Base-by-base conservation (phyloP, 139 green algal species). In the Closterium sp. region DNA sequence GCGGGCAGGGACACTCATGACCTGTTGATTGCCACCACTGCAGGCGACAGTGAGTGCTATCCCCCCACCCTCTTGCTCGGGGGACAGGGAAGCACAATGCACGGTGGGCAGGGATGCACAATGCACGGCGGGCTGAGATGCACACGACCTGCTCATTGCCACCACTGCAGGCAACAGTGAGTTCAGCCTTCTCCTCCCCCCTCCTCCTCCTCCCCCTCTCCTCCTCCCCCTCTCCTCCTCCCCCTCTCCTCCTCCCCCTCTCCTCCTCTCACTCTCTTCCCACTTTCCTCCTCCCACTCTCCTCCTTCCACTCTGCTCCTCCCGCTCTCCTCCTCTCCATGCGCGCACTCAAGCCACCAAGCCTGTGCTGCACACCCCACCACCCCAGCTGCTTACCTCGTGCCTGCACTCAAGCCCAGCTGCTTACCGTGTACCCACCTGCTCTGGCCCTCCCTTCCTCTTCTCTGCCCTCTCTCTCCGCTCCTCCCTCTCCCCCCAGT, bases 121-220 rank as follows among this genome's bases (percentile, higher is more conserved):
- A 13, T 13, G 62, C 62, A 79, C 62, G 13, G 62, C 62, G 1
- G 17, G 17, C n/a, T 92, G n/a, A 1, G 91, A 94, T 11, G 92
- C 85, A 2, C 92, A 95, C 45, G 92, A 95, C 84, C 87, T 95
- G 24, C 30, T 95, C 34, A 92, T 95, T 17, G 92, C 91, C 22
- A 85, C 86, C 24, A 45, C 32, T 3, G 88, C 87, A 0, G 92
- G 92, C 17, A 6, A 45, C 38, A 50, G 38, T 50, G 38, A 50
- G 38, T 50, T 38, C 2, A 38, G 32, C 32, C 32, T 38, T 38
- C 38, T 45, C 5, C 38, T n/a, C n/a, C n/a, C n/a, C n/a, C n/a
- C n/a, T n/a, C n/a, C n/a, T n/a, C n/a, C n/a, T n/a, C n/a, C n/a
- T n/a, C n/a, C n/a, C n/a, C n/a, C n/a, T n/a, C n/a, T n/a, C n/a